These are phyloP conservation scores for Tubosaeta sp. DNA, from an alignment of 768 basidiomycete genomes.

Conservation along the genomic window DNA sequence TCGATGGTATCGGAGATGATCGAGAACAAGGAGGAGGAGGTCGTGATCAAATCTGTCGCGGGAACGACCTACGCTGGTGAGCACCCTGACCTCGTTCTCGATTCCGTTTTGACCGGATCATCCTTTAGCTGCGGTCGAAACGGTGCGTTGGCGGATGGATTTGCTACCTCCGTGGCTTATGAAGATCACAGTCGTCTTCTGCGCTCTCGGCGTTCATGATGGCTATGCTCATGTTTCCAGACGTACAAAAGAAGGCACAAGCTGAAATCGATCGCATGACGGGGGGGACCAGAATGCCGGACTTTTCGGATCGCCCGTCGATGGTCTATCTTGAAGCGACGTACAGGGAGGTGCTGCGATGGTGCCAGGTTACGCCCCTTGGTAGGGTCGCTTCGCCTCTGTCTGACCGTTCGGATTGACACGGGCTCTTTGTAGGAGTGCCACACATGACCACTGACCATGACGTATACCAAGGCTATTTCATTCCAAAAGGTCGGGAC, in stretches of 20 bases:
- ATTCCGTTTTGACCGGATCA: neutral
- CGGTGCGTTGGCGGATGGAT: conserved; percentile 8
- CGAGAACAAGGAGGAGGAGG: conserved; percentile 24
- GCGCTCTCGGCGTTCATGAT: conserved; percentile 24
- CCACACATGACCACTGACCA: conserved; percentile 21
- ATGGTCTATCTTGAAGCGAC: conserved; percentile 25
- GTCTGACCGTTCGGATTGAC: neutral
- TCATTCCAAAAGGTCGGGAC: conserved; percentile 18
- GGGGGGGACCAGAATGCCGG: conserved; percentile 12
- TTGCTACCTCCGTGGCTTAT: neutral
- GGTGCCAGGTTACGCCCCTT: conserved; percentile 23
- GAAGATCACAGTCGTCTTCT: conserved; percentile 15
- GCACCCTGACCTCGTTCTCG: neutral
- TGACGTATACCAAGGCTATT: conserved; percentile 16
- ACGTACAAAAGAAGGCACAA: conserved; percentile 23
- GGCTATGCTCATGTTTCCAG: conserved; percentile 24
- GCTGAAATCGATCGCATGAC: conserved; percentile 24
- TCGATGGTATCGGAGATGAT: conserved; percentile 22
- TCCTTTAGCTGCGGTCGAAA: conserved; percentile 19
- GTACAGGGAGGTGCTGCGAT: conserved; percentile 21
- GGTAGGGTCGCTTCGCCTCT: conserved; percentile 5
- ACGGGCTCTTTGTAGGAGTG: conserved; percentile 15
- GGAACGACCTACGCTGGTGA: conserved; percentile 31
- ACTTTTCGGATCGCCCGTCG: conserved; percentile 18
- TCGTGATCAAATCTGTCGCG: conserved; percentile 27